Percentiles rank a stretch among this genome's conserved stretches.
These are phyloP conservation scores for Ustilago nuda DNA, from an alignment of 1,284 basidiomycete species.

Conservation along the genomic window DNA sequence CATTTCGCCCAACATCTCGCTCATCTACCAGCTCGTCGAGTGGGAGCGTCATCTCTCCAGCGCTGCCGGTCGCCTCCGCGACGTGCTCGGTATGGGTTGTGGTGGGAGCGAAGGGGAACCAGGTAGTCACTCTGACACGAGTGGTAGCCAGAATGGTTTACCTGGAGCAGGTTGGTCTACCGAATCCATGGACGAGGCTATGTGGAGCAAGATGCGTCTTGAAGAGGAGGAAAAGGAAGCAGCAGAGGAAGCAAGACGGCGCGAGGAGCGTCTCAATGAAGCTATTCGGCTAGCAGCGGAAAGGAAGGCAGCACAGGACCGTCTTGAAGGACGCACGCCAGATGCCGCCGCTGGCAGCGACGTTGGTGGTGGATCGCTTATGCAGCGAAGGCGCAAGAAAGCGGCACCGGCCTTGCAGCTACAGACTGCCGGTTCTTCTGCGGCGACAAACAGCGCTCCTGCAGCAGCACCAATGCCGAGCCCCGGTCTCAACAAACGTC, in stretches of 20 bases:
- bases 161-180: constrained; percentile 51
- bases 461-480: constrained; percentile 23
- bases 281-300: constrained; percentile 39
- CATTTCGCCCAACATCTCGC: constrained; percentile 82
- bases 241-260: constrained; percentile 45
- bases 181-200: constrained; percentile 63
- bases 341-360: constrained; percentile 13
- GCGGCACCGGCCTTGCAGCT: constrained; percentile 40
- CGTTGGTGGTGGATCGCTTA: constrained; percentile 28
- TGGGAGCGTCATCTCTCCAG: constrained; percentile 81
- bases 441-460: not conserved
- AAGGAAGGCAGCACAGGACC: constrained; percentile 43
- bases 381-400: constrained; percentile 47
- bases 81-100: constrained; percentile 28
- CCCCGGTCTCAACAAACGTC: constrained; percentile 32
- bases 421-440: constrained; percentile 11
- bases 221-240: constrained; percentile 63
- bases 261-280: constrained; percentile 47
- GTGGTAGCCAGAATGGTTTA: constrained; percentile 10
- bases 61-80: constrained; percentile 45
- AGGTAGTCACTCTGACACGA: not conserved
- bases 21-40: constrained; percentile 95
- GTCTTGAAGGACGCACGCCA: constrained; percentile 32
- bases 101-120: constrained; percentile 2
- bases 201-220: constrained; percentile 62